These are phyloP conservation scores for Penicillium decumbens DNA, from an alignment of 2,329 filamentous ascomycete species.

Conservation along the genomic window DNA sequence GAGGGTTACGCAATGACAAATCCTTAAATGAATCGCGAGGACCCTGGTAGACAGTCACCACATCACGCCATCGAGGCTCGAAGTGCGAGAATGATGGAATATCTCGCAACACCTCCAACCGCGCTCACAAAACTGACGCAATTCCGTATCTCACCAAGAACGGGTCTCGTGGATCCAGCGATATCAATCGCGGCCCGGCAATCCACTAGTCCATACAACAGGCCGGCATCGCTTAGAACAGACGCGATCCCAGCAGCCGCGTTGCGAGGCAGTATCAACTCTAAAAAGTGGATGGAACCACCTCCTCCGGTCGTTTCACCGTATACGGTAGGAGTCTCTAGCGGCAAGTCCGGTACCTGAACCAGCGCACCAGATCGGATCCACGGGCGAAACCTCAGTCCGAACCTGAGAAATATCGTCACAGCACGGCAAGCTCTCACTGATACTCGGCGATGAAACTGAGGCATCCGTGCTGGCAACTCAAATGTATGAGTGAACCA, in stretches of 20 bases:
- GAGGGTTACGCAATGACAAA: not conserved
- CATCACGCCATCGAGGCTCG: not conserved
- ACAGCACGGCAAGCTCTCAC: not conserved
- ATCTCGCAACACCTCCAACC: not conserved
- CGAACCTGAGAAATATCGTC: not conserved
- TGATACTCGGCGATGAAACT: not conserved
- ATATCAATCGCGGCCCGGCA: constrained; percentile 6
- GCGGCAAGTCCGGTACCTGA: not conserved
- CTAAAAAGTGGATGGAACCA: not conserved
- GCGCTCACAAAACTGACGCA: not conserved
- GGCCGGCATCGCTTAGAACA: not conserved
- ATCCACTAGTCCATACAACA: not conserved
- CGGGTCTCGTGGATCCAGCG: constrained; percentile 5
- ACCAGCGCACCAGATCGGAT: not conserved
- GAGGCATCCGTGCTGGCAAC: not conserved
- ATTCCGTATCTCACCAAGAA: not conserved
- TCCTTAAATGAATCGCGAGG: not conserved
- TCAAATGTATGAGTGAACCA: not conserved
- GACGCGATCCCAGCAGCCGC: not conserved
- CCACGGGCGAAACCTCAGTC: not conserved
- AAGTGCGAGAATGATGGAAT: not conserved
- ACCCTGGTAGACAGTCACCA: not conserved
- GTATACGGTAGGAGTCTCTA: constrained; percentile 3
- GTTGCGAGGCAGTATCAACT: not conserved
- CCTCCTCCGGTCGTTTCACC: constrained; percentile 4